Base-by-base conservation (phyloP, 805 yeast genomes). In the Metschnikowia bowlesiae region DNA sequence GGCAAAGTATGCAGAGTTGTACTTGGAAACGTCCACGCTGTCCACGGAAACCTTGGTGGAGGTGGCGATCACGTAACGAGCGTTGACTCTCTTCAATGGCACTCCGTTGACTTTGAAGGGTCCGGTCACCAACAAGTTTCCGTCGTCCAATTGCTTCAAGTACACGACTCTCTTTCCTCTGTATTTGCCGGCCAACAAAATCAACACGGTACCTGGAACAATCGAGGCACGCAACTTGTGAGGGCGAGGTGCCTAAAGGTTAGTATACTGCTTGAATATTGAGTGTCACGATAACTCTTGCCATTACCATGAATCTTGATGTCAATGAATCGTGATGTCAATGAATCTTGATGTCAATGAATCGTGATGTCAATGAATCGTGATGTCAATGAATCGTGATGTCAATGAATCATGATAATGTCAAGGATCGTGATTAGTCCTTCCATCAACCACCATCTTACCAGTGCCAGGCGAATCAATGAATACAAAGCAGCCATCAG, bases 21-120 rank as follows among this genome's bases (percentile, higher is more conserved):
- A 92, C 79, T 92, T 94, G 70, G 89, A 80, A 64, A 88, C 90
- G 69, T 88, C 87, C 63, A 90, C 89, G 62, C 84, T 76, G 52
- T 82, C 80, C 63, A 92, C 85, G 62, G 83, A 76, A 68, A 94
- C 87, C 75, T 82, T 78, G 78, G 99, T 94, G 64, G 97, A 89
- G 71, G 99, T 92, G 69, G 97, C 98, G 79, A 92, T 92, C 66
- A 94, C 99, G 80, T 92, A 94, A 78, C 96, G 89, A 67, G 97
- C 85, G 77, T 92, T 94, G 66, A 92, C 98, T 84, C 97, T 89
- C 87, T 98, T 90, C 76, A 92, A 83, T 75, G 99, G 98, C 65
- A 92, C 99, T 82, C 99, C 99, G 81, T 92, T 92, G 70, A 92
- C 89, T 85, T 94, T 92, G 96, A 92, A 94, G 69, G 99, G 99